Conservation (phyloP, 345 rosid genomes). For the Acer yangbiense region DNA sequence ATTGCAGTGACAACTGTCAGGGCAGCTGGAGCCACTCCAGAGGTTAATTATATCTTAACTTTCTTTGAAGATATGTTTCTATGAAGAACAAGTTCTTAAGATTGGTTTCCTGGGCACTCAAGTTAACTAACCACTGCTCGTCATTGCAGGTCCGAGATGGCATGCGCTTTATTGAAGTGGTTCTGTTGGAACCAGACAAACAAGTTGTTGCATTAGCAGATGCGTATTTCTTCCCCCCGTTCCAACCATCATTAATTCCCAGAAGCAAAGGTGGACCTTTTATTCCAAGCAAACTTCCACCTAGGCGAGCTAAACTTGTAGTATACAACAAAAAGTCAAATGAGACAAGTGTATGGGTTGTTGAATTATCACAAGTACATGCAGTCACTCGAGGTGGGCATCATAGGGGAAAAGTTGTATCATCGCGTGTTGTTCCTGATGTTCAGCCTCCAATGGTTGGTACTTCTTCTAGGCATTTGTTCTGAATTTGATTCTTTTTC, state of each 20-base stretch:
- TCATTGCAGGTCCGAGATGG: slow-evolving; percentile 76
- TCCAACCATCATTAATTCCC: slow-evolving; percentile 88
- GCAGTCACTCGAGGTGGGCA: slow-evolving; percentile 92
- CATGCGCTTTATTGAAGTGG: slow-evolving; percentile 91
- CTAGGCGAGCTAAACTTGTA: slow-evolving; percentile 79
- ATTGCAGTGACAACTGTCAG: slow-evolving; percentile 93
- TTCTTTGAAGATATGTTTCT: not conserved
- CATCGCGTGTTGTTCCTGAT: slow-evolving; percentile 72
- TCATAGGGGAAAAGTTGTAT: slow-evolving; percentile 89
- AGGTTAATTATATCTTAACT: slow-evolving; percentile 44
- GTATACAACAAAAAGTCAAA: slow-evolving; percentile 85
- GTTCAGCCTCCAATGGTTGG: slow-evolving; percentile 95
- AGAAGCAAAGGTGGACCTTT: slow-evolving; percentile 80
- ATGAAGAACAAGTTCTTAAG: not conserved
- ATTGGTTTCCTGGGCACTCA: not conserved
- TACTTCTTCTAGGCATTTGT: slow-evolving; percentile 12
- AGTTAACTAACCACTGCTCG: slow-evolving; percentile 19
- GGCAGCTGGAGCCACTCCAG: slow-evolving; percentile 91
- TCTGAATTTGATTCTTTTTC: slow-evolving; percentile 10
- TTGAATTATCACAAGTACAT: slow-evolving; percentile 88
- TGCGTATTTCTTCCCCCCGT: slow-evolving; percentile 94
- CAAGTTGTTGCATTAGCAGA: slow-evolving; percentile 84
- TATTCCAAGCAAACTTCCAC: slow-evolving; percentile 85
- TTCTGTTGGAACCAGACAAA: slow-evolving; percentile 80
- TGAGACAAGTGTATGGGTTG: slow-evolving; percentile 82